A percentile compares a stretch with the other conserved stretches of the same genome.
These are phyloP conservation scores for Zygnema cylindricum DNA, from an alignment of 139 green algal species.

Conservation along the genomic window DNA sequence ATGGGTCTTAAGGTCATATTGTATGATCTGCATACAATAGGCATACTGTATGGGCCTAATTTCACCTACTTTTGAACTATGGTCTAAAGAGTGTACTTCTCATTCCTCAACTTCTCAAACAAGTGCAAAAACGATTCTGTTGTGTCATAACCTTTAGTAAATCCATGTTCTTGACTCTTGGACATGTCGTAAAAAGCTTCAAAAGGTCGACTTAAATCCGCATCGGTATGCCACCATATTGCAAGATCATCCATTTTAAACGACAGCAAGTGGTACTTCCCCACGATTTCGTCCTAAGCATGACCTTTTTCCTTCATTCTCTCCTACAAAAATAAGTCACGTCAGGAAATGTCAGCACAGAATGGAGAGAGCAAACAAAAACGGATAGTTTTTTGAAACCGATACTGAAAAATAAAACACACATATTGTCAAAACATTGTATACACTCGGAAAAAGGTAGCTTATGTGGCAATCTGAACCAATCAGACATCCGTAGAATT, in stretches of 20 bases:
- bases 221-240: too few relatives aligned
- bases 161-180: not conserved
- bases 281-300: not conserved
- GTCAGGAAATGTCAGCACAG: not conserved
- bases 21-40: too few relatives aligned
- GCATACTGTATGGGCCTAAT: too few relatives aligned
- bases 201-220: too few relatives aligned
- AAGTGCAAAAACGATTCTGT: slow-evolving; percentile 2
- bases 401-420: slow-evolving; percentile 5
- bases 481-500: too few relatives aligned
- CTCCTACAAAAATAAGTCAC: not conserved
- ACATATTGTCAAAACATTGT: not conserved
- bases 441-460: not conserved
- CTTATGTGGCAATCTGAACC: too few relatives aligned
- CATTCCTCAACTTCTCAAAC: too few relatives aligned
- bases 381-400: not conserved
- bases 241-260: not conserved
- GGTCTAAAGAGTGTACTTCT: too few relatives aligned
- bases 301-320: not conserved
- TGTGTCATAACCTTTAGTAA: not conserved
- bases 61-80: too few relatives aligned
- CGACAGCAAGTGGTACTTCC: not conserved
- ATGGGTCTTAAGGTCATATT: too few relatives aligned
- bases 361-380: not conserved
- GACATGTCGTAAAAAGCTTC: too few relatives aligned